Evolutionary conservation across 164 flowering plant genomes (phyloP), one percentile per base, ranked within the genome.

Genomic region (Berberis thunbergii): DNA sequence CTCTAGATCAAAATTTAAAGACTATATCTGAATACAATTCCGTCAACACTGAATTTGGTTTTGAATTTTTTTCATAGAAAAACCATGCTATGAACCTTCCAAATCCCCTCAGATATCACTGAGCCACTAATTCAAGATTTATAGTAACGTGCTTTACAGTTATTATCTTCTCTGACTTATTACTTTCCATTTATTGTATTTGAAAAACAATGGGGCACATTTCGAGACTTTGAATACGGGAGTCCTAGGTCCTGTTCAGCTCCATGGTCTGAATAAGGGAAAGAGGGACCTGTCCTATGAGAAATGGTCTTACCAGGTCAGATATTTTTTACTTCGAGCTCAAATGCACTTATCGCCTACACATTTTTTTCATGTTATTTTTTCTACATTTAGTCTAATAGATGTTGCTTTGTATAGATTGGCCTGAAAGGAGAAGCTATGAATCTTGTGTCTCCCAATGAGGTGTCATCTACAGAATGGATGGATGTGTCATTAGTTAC

Each of bases 261-360:
- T 95, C 49, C 69, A 77, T 42, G 98, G 97, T 56, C 79, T 95
- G 40, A 75, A 84, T 72, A 67, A 78, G 9, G 98, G 96, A 38
- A 76, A 69, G 13, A 77, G 70, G 73, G 99, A 92, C 71, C 77
- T 95, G 68, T 76, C 95, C 12, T 65, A 82, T 83, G 86, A 89
- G 76, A 88, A 83, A 79, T 95, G 99, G 99, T 79, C 90, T 11
- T 91, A 95, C 72, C 88, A 84, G 96, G 99, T 95, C 4, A 54
- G 69, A 10, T n/a, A 50, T 26, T 62, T 43, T 0, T 8, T 59
- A 13, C 40, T 52, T 45, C 49, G 10, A 59, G 60, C 7, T 57
- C 4, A 58, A 13, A 13, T 54, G 43, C 48, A 49, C 39, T 13
- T 62, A 54, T 61, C 3, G 40, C 1, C 1, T 41, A 41, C n/a